phyloP scores from a whole-genome alignment of 2,329 filamentous ascomycete species.

The Cladosporium sp. region DNA sequence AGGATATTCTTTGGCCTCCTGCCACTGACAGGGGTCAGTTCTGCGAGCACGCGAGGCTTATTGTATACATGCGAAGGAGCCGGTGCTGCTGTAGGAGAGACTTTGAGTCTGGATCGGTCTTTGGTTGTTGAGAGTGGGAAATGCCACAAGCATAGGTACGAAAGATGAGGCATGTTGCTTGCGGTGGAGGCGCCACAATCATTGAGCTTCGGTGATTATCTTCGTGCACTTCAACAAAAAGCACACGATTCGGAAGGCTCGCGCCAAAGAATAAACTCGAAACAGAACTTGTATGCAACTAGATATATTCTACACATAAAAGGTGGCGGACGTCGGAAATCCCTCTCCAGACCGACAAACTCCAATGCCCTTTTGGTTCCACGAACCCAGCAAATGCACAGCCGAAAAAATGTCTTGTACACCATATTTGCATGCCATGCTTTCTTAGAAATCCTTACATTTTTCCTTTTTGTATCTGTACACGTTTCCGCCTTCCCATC shows the following conservation, averaged over 20 bases:
- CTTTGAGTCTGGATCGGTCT: neutral
- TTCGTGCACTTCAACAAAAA: neutral
- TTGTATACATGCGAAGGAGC: neutral
- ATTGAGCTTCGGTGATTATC: neutral
- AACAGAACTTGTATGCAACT: conserved; percentile 11
- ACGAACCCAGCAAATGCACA: neutral
- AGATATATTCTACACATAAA: conserved; percentile 5
- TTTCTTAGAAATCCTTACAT: conserved; percentile 6
- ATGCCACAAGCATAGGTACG: neutral
- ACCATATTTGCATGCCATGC: conserved; percentile 1
- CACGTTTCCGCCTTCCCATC: neutral
- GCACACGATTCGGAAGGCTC: neutral
- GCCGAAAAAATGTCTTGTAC: neutral
- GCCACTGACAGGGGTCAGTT: neutral
- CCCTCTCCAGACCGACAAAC: neutral
- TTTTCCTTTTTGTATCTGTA: conserved; percentile 16
- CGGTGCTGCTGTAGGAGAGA: neutral
- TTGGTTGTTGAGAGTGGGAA: neutral
- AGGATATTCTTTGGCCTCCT: neutral
- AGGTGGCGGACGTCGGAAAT: neutral
- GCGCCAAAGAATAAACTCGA: neutral
- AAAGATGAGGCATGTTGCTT: neutral
- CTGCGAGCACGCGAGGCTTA: neutral
- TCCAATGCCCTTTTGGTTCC: neutral
- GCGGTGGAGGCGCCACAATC: neutral